Evolutionary conservation across 2,329 filamentous ascomycete species (phyloP).

Genomic region (Fusarium napiforme): DNA sequence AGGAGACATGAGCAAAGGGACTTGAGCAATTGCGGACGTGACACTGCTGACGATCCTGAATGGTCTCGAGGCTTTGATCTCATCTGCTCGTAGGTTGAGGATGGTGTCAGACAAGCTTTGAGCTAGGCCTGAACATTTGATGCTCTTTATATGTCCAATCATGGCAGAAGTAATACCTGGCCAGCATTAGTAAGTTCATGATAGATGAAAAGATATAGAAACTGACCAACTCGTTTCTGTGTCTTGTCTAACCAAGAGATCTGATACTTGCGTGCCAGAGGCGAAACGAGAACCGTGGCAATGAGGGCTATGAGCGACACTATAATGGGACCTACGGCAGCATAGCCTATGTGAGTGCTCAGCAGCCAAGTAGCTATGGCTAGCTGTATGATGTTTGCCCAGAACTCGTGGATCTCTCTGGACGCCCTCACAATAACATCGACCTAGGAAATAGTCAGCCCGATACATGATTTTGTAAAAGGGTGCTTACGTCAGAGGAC

Average conservation of each 20-base stretch:
- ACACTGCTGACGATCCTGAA: constrained; percentile 50
- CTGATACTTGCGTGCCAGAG: constrained; percentile 46
- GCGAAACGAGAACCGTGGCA: constrained; percentile 43
- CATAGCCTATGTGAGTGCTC: constrained; percentile 49
- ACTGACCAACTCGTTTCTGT: constrained; percentile 45
- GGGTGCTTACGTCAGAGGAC: constrained; percentile 51
- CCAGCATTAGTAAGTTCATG: not conserved
- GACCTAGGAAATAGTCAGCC: constrained; percentile 40
- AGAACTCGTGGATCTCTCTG: constrained; percentile 51
- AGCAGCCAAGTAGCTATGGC: constrained; percentile 49
- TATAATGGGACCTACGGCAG: constrained; percentile 49
- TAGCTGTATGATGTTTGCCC: constrained; percentile 52
- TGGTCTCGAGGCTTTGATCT: constrained; percentile 50
- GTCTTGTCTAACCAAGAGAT: constrained; percentile 42
- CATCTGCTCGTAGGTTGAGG: constrained; percentile 48
- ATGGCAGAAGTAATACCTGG: constrained; percentile 47
- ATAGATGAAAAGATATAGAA: fast-evolving
- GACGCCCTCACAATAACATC: constrained; percentile 52
- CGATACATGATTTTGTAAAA: not conserved
- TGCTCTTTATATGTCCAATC: constrained; percentile 55
- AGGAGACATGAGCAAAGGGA: constrained; percentile 50
- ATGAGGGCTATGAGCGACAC: constrained; percentile 44
- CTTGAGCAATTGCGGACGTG: constrained; percentile 50
- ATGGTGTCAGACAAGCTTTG: constrained; percentile 46
- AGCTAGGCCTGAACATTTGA: constrained; percentile 55